Base-by-base conservation (phyloP, 306 rosid genomes). In the Oemleria cerasiformis region DNA sequence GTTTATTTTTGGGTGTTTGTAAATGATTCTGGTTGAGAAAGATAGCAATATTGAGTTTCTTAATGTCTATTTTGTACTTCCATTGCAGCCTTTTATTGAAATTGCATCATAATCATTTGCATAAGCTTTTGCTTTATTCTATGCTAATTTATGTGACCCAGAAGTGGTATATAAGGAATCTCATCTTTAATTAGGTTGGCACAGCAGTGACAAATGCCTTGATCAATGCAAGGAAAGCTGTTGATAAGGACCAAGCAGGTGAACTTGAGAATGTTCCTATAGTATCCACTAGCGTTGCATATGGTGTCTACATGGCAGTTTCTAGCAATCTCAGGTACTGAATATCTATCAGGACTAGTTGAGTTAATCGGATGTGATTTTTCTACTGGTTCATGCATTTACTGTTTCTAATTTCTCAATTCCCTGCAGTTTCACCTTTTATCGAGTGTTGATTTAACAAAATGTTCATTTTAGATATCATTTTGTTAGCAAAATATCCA, bases 271-370 rank as follows among this genome's bases (percentile, higher is more conserved):
- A 88, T 63, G 87, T 91, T 69, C 97, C 97, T 43, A 82, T 91
- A 77, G 56, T 87, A 73, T 87, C 97, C 56, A 91, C 97, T 45
- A 91, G 96, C 71, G 89, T 75, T 74, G 97, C 88, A 56, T 88
- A 91, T 82, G 97, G 97, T 87, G 92, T 91, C 70, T 91, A 91
- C 68, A 91, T 91, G 97, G 90, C 96, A 20, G 77, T 91, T 79
- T 91, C 97, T 58, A 91, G 97, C 89, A 91, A 91, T 68, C 97
- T 91, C 88, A 89, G 97, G 97, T 91, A 84, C 68, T 54, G 71
- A 49, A 14, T 70, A 30, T 55, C 20, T 30, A 55, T 55, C 41
- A 54, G 41, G 21, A 58, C 17, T 14, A 15, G 5, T 19, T 39
- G 36, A 2, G 36, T 30, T 30, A 30, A 30, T 30, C 2, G 36